Base-by-base conservation (phyloP, 2,329 filamentous ascomycete genomes). In the Akanthomyces muscarius region DNA sequence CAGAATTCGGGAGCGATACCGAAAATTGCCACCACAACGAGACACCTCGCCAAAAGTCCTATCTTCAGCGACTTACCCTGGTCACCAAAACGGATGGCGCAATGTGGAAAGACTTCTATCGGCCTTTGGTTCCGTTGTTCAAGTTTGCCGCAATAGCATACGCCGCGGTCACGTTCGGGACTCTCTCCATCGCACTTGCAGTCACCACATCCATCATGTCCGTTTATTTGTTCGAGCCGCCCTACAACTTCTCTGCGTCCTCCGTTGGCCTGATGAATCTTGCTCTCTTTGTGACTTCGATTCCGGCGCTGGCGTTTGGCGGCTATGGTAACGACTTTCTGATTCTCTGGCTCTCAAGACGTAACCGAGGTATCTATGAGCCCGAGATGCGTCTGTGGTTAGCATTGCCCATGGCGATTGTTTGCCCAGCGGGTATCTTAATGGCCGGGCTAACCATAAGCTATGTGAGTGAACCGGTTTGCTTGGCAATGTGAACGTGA, bases 311-410 rank as follows among this genome's bases (percentile, higher is more conserved):
- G 1, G 14, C 77, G 2, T 75, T 76, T 36, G 74, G 74, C 0
- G 77, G 77, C 0, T 69, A 72, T 1, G 42, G 79, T 1, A 73
- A 73, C 1, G 78, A 80, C 64, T 69, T 70, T 66, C 71, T 71
- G 1, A 75, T 78, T 30, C 28, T 76, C 5, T 70, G 68, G 45
- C 69, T 77, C 13, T 68, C 78, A 0, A 71, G 69, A 21, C 69
- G 73, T 0, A 78, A 78, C 11, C 70, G 71, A 1, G 77, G 76
- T 7, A 71, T 76, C 38, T 78, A 76, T 51, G 77, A 80, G 64
- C 77, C 78, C 0, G 78, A 80, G 60, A 78, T 79, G 72, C 70
- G 77, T 1, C 66, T 80, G 18, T 77, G 66, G 81, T 69, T 85
- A 13, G 76, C 75, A 5, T 47, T 51, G n/a, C 67, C 65, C 7